Evolutionary conservation across 345 rosid genomes (phyloP).

Genomic region (Cardamine occulta): DNA sequence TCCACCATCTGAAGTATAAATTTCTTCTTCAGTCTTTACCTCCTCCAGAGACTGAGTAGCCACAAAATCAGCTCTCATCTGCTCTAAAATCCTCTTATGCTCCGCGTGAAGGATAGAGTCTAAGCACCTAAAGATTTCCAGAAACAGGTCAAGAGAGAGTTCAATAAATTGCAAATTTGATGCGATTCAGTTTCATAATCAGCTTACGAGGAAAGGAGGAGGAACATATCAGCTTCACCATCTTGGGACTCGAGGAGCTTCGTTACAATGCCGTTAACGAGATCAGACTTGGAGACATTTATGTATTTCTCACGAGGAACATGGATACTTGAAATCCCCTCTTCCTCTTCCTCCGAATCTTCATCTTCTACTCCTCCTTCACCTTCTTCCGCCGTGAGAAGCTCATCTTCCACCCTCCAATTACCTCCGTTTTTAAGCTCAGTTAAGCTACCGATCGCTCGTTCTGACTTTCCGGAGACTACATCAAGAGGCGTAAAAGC

Average conservation of each 20-base stretch:
- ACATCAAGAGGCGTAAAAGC: slow-evolving; percentile 30
- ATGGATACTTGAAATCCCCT: slow-evolving; percentile 63
- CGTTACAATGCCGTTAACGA: slow-evolving; percentile 60
- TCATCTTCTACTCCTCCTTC: slow-evolving; percentile 39
- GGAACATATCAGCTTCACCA: slow-evolving; percentile 59
- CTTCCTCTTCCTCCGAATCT: slow-evolving; percentile 47
- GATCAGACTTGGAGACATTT: slow-evolving; percentile 72
- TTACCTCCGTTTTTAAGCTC: slow-evolving; percentile 28
- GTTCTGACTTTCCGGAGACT: slow-evolving; percentile 31
- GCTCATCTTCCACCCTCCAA: slow-evolving; percentile 29
- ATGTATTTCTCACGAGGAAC: slow-evolving; percentile 82
- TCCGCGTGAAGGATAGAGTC: slow-evolving; percentile 92
- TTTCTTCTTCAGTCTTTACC: slow-evolving; percentile 23
- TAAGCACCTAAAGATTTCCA: slow-evolving; percentile 58
- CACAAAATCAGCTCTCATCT: slow-evolving; percentile 74
- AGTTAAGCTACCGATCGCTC: slow-evolving; percentile 20
- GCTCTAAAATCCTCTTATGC: slow-evolving; percentile 77
- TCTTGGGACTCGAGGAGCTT: slow-evolving; percentile 57
- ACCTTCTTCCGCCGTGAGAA: slow-evolving; percentile 20
- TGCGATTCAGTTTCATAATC: slow-evolving; percentile 1
- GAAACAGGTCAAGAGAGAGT: slow-evolving; percentile 5
- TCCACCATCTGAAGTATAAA: slow-evolving; percentile 33
- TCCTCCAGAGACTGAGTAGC: slow-evolving; percentile 48
- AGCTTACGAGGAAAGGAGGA: slow-evolving; percentile 72
- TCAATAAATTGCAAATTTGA: not conserved